A percentile compares a stretch with the other conserved stretches of the same genome.
Evolutionary conservation across 208 protist genomes (phyloP).

Genomic region (Naegleria lovaniensis): DNA sequence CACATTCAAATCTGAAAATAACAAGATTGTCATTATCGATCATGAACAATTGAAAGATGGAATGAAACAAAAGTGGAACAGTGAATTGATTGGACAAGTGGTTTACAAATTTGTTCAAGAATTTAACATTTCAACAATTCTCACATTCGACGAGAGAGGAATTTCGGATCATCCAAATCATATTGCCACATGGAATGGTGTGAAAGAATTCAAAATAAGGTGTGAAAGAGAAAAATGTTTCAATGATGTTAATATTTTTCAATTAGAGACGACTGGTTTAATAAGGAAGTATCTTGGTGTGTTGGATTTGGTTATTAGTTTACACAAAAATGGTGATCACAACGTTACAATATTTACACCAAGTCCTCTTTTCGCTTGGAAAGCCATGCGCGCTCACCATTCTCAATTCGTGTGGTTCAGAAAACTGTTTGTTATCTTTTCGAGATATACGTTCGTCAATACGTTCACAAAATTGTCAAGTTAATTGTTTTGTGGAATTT

Average conservation of each 20-base stretch:
- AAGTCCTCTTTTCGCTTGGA: neutral
- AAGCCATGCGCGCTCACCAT: slow-evolving; percentile 72
- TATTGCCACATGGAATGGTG: slow-evolving; percentile 73
- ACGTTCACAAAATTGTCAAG: neutral
- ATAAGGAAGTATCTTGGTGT: slow-evolving; percentile 29
- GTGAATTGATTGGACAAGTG: slow-evolving; percentile 48
- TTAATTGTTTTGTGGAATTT: neutral
- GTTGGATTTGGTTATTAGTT: slow-evolving; percentile 30
- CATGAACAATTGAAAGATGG: slow-evolving; percentile 74
- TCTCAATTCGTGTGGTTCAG: slow-evolving; percentile 93
- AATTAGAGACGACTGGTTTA: neutral
- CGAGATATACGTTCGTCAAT: slow-evolving; percentile 87
- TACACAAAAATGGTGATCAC: slow-evolving; percentile 10
- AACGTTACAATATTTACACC: slow-evolving; percentile 25
- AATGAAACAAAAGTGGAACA: slow-evolving; percentile 60
- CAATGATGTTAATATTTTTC: neutral
- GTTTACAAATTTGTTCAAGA: slow-evolving; percentile 36
- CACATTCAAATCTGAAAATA: slow-evolving; percentile 37
- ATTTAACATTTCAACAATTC: slow-evolving; percentile 43
- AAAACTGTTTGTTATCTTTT: slow-evolving; percentile 86
- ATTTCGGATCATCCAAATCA: slow-evolving; percentile 91
- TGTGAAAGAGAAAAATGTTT: slow-evolving; percentile 29
- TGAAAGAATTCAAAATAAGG: slow-evolving; percentile 30
- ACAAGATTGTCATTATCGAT: slow-evolving; percentile 63
- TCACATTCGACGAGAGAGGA: slow-evolving; percentile 88